phyloP scores from a whole-genome alignment of 2,329 filamentous ascomycete genomes.

The Ceratocystis albifundus region DNA sequence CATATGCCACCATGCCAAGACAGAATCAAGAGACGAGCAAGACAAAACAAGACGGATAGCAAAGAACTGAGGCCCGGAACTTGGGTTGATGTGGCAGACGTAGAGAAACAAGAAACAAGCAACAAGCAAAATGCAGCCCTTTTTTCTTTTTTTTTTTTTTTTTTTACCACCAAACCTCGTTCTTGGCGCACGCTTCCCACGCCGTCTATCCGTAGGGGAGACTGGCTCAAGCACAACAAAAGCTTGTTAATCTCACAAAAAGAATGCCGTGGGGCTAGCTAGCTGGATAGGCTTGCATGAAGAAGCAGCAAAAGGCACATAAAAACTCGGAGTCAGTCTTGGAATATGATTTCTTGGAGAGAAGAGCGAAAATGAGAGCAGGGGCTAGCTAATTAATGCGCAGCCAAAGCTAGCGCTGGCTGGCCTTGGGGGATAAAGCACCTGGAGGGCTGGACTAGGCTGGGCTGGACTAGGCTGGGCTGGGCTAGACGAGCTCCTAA shows the following conservation, averaged over 20 bases:
- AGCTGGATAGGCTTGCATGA: background rate
- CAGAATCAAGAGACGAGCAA: background rate
- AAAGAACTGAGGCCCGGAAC: background rate
- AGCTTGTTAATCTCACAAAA: background rate
- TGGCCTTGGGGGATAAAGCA: background rate
- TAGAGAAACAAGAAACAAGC: background rate
- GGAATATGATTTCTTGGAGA: background rate
- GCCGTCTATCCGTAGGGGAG: background rate
- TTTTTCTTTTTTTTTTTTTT: too few species aligned
- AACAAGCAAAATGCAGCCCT: background rate
- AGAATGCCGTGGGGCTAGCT: background rate
- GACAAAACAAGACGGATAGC: background rate
- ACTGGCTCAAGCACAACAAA: background rate
- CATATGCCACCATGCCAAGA: background rate
- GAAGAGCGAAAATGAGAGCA: background rate
- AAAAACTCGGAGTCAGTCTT: background rate
- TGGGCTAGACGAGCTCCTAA: too few species aligned
- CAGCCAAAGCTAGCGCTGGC: background rate
- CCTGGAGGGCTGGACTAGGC: background rate
- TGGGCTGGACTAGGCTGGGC: background rate
- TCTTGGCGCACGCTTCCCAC: background rate
- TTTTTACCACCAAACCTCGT: background rate
- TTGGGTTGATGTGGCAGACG: background rate
- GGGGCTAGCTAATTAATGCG: background rate
- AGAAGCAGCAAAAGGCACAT: background rate